A percentile compares a stretch with the other conserved stretches of the same genome.
phyloP scores from a whole-genome alignment of 192 early-diverging fungal genomes.

The Coemansia furcata region DNA sequence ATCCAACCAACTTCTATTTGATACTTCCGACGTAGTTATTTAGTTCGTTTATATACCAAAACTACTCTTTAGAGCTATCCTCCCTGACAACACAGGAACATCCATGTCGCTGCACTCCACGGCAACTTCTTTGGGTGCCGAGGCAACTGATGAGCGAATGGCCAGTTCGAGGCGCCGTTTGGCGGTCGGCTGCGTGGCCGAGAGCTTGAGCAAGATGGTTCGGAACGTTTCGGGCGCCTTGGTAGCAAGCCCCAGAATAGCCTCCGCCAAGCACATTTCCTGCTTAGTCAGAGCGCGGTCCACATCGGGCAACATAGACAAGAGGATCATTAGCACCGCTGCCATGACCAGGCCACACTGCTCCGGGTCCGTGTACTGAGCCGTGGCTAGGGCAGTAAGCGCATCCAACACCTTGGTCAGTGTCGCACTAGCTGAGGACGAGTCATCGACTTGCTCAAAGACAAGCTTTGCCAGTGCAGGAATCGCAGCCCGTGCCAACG shows the following conservation, averaged over 20 bases:
- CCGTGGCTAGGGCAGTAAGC: slow-evolving; percentile 13
- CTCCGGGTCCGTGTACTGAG: background rate
- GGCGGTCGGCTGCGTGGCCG: slow-evolving; percentile 20
- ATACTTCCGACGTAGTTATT: too few species aligned
- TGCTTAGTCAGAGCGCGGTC: background rate
- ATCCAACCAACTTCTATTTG: too few species aligned
- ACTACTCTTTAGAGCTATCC: slow-evolving; percentile 28
- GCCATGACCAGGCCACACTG: slow-evolving; percentile 12
- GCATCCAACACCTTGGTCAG: background rate
- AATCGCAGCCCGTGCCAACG: slow-evolving; percentile 12
- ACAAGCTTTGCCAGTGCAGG: slow-evolving; percentile 12
- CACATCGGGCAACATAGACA: slow-evolving; percentile 30
- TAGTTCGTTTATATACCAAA: slow-evolving; percentile 25
- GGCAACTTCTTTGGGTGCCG: background rate
- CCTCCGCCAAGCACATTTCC: slow-evolving; percentile 9
- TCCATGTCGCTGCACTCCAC: background rate
- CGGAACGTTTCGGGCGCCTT: slow-evolving; percentile 16
- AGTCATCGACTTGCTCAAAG: background rate
- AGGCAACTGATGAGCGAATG: slow-evolving; percentile 9
- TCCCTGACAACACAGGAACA: background rate
- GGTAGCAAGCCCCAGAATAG: slow-evolving; percentile 24
- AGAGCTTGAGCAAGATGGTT: slow-evolving; percentile 16
- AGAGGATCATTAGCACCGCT: slow-evolving; percentile 30
- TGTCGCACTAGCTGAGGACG: background rate
- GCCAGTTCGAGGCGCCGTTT: slow-evolving; percentile 29